These are phyloP conservation scores for Coemansia asiatica DNA, from an alignment of 192 early-diverging fungal genomes.

Conservation along the genomic window DNA sequence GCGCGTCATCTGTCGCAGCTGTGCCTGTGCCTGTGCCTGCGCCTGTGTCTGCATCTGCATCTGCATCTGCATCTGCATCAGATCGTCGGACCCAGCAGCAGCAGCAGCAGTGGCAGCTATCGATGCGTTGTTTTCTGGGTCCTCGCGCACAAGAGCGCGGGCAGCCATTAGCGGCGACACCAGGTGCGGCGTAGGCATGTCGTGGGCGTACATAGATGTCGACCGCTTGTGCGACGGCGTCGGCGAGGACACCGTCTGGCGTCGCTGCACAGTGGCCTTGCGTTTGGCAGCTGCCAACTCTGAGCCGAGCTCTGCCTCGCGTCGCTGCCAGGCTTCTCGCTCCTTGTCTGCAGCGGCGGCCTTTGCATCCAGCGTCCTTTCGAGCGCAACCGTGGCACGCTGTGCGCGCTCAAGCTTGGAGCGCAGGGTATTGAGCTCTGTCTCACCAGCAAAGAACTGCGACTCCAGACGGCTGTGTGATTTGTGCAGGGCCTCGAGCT, in stretches of 20 bases:
- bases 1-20: conserved; percentile 37
- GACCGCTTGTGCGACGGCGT: conserved; percentile 16
- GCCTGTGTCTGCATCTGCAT: conserved; percentile 35
- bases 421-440: conserved; percentile 20
- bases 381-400: conserved; percentile 26
- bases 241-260: conserved; percentile 48
- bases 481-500: conserved; percentile 40
- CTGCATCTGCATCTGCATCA: conserved; percentile 18
- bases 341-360: conserved; percentile 37
- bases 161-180: conserved; percentile 17
- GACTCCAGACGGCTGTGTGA: conserved; percentile 47
- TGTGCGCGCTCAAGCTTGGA: conserved; percentile 28
- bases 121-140: neutral
- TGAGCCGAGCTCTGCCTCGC: conserved; percentile 32
- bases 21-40: conserved; percentile 13
- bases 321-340: conserved; percentile 42
- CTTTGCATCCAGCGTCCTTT: conserved; percentile 17
- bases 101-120: too few relatives aligned
- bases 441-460: conserved; percentile 39
- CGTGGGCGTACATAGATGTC: conserved; percentile 29
- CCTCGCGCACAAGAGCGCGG: conserved; percentile 7
- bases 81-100: neutral
- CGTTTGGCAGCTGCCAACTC: conserved; percentile 49
- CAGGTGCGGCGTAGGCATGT: conserved; percentile 9
- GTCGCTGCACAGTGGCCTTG: conserved; percentile 32